Evolutionary conservation across 2,329 filamentous ascomycete genomes (phyloP).

Genomic region (Aspergillus fumigatus): DNA sequence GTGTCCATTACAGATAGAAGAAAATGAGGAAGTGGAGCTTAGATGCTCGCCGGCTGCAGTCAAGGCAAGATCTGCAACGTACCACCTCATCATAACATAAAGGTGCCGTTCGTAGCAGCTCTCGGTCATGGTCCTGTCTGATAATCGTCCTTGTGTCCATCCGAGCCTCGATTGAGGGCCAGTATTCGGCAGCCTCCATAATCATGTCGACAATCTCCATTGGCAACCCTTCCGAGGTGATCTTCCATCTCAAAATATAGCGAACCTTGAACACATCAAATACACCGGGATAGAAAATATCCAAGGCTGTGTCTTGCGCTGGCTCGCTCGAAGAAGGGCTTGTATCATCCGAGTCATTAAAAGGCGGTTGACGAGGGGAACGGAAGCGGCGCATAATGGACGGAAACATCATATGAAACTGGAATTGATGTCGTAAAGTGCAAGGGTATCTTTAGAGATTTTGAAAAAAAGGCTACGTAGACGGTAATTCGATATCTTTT

Average conservation of each 20-base stretch:
- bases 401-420: not conserved
- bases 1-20: not conserved
- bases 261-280: slow-evolving; percentile 32
- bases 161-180: slow-evolving; percentile 21
- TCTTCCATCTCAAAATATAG: slow-evolving; percentile 28
- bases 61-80: slow-evolving; percentile 1
- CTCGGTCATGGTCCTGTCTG: slow-evolving; percentile 30
- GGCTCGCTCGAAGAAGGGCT: not conserved
- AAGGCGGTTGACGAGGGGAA: not conserved
- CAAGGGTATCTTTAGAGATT: not conserved
- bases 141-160: slow-evolving; percentile 21
- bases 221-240: slow-evolving; percentile 22
- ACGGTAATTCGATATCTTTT: no score
- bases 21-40: not conserved
- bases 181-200: slow-evolving; percentile 36
- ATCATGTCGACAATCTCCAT: slow-evolving; percentile 38
- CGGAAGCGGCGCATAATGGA: not conserved
- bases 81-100: slow-evolving; percentile 32
- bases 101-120: slow-evolving; percentile 31
- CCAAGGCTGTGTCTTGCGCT: not conserved
- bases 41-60: not conserved
- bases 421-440: not conserved
- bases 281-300: slow-evolving; percentile 24
- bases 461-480: no score
- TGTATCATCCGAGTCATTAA: not conserved